These are phyloP conservation scores for Ganoderma lucidum DNA, from an alignment of 1,284 basidiomycete species.

Conservation along the genomic window DNA sequence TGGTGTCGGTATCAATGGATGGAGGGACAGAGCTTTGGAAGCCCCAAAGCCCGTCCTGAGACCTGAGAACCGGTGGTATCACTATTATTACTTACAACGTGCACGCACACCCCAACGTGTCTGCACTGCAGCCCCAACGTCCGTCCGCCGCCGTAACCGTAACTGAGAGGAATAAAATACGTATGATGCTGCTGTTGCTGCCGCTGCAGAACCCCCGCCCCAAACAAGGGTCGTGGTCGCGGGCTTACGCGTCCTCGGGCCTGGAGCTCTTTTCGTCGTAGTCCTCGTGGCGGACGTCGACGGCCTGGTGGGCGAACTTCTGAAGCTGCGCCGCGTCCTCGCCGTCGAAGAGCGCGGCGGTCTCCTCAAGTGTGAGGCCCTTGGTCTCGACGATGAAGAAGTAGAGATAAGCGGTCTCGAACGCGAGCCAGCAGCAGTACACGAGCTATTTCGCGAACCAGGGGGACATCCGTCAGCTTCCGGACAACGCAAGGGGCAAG, in stretches of 20 bases:
- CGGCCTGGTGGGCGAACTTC: conserved; percentile 36
- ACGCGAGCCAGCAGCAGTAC: conserved; percentile 72
- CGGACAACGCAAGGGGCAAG: background rate
- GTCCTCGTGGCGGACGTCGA: conserved; percentile 42
- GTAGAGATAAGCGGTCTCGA: conserved; percentile 70
- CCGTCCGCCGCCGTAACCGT: conserved; percentile 2
- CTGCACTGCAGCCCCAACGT: background rate
- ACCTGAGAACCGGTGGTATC: background rate
- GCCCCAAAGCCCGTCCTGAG: background rate
- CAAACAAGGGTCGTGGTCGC: background rate
- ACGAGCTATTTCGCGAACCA: conserved; percentile 54
- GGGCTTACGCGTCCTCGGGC: conserved; percentile 23
- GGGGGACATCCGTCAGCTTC: background rate
- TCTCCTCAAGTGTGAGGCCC: conserved; percentile 77
- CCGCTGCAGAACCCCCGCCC: background rate
- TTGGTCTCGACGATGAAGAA: conserved; percentile 78
- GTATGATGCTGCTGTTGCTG: background rate
- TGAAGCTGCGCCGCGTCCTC: conserved; percentile 55
- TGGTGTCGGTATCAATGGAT: background rate
- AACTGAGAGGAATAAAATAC: conserved; percentile 2
- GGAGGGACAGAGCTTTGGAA: background rate
- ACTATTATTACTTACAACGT: background rate
- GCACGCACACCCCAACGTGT: background rate
- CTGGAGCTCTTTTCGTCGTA: conserved; percentile 44
- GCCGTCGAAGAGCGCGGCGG: conserved; percentile 77